phyloP scores from a whole-genome alignment of 2,329 filamentous ascomycete species.

The Fusarium sp. region DNA sequence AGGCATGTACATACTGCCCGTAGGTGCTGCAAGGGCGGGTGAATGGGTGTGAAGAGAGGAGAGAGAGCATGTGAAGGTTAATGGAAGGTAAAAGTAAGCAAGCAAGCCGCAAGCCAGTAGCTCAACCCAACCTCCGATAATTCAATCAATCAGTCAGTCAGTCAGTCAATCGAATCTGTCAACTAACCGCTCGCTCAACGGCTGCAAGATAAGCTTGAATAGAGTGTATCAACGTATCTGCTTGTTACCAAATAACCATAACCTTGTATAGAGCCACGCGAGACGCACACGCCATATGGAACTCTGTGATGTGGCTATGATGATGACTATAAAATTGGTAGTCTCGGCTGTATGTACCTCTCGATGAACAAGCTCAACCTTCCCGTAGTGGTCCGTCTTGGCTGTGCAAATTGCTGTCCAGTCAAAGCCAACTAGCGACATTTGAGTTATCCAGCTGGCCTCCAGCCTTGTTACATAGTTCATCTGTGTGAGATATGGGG shows the following conservation, averaged over 20 bases:
- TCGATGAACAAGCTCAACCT: conserved; percentile 1
- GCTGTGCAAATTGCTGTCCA: neutral
- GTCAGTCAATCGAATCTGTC: neutral
- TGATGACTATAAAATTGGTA: conserved; percentile 1
- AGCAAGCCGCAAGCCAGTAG: conserved; percentile 2
- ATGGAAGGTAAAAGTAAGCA: neutral
- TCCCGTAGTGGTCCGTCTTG: neutral
- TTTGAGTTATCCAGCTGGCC: neutral
- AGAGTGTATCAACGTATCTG: neutral
- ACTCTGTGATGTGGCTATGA: conserved; percentile 23
- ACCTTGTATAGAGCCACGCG: neutral
- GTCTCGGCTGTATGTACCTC: conserved; percentile 14
- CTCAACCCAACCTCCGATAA: conserved; percentile 2
- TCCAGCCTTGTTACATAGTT: too few relatives aligned
- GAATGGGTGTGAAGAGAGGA: neutral
- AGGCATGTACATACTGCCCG: too few relatives aligned
- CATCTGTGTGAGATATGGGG: too few relatives aligned
- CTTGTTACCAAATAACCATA: neutral
- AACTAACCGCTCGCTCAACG: conserved; percentile 2
- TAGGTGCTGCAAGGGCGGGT: neutral
- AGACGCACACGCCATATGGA: conserved; percentile 9
- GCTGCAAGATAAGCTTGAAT: conserved; percentile 1
- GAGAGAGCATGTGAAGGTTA: conserved; percentile 18
- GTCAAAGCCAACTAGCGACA: conserved; percentile 4
- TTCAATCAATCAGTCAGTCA: neutral